phyloP scores from a whole-genome alignment of 495 filamentous ascomycete species.

The Hypoxylon trugodes region DNA sequence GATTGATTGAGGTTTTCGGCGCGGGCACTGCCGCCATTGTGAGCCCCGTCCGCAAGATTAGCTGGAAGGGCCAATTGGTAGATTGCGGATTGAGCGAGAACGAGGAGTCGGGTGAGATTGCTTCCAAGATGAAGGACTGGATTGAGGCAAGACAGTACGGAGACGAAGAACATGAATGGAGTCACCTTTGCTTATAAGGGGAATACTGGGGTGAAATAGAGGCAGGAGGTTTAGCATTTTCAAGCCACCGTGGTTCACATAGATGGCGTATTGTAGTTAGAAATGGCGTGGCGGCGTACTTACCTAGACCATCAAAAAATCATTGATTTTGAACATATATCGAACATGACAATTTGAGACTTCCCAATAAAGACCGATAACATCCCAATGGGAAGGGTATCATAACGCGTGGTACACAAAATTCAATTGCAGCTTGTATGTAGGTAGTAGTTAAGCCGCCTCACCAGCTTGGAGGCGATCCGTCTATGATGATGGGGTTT shows the following conservation, averaged over 20 bases:
- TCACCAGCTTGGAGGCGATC: slow-evolving; percentile 27
- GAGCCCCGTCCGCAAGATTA: slow-evolving; percentile 83
- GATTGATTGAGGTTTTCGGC: slow-evolving; percentile 91
- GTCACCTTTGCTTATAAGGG: slow-evolving; percentile 55
- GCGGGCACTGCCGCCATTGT: slow-evolving; percentile 89
- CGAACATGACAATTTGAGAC: background rate
- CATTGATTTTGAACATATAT: slow-evolving; percentile 12
- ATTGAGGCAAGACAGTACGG: slow-evolving; percentile 96
- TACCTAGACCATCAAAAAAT: slow-evolving; percentile 24
- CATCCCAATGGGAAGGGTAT: too few species aligned
- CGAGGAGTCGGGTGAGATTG: slow-evolving; percentile 87
- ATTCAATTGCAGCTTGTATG: slow-evolving; percentile 33
- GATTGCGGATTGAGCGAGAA: slow-evolving; percentile 77
- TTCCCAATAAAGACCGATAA: too few species aligned
- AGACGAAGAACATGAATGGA: slow-evolving; percentile 88
- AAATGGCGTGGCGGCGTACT: slow-evolving; percentile 34
- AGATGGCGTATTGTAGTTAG: slow-evolving; percentile 24
- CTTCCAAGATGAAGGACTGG: slow-evolving; percentile 90
- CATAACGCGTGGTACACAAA: slow-evolving; percentile 10
- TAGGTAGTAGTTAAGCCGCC: slow-evolving; percentile 17
- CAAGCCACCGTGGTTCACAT: slow-evolving; percentile 5
- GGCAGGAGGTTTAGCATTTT: slow-evolving; percentile 10
- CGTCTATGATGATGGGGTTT: slow-evolving; percentile 36
- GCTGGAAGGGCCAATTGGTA: slow-evolving; percentile 80
- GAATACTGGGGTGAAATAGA: background rate